Percentiles rank a stretch among this genome's conserved stretches.
Evolutionary conservation across 768 basidiomycete species (phyloP).

Genomic region (Hortiboletus campestris): DNA sequence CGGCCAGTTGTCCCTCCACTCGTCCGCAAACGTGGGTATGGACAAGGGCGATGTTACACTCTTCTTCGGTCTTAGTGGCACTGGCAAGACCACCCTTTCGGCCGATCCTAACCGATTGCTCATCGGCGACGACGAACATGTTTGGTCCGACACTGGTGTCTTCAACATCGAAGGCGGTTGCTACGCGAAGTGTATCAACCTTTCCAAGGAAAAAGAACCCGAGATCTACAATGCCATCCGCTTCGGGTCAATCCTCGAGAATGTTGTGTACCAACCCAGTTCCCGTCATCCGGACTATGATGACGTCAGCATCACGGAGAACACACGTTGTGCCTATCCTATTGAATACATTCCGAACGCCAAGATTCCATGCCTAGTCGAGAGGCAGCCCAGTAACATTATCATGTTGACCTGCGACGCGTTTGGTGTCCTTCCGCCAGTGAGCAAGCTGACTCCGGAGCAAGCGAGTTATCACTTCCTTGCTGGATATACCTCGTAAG

Average conservation of each 20-base stretch:
- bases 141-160: constrained; percentile 98
- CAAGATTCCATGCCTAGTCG: constrained; percentile 85
- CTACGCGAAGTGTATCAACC: constrained; percentile 97
- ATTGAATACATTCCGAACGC: constrained; percentile 98
- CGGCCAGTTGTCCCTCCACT: constrained; percentile 95
- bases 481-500: constrained; percentile 91
- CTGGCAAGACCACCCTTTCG: constrained; percentile 97
- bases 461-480: constrained; percentile 99
- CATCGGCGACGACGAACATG: constrained; percentile 99
- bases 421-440: constrained; percentile 96
- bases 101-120: constrained; percentile 92
- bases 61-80: constrained; percentile 98
- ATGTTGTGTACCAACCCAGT: constrained; percentile 92
- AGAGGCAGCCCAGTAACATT: constrained; percentile 88
- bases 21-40: constrained; percentile 93
- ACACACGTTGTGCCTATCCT: constrained; percentile 98
- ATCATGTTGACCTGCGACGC: constrained; percentile 98
- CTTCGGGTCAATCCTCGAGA: constrained; percentile 97
- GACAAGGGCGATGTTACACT: constrained; percentile 90
- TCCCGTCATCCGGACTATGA: constrained; percentile 90
- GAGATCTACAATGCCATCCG: constrained; percentile 95
- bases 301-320: constrained; percentile 96
- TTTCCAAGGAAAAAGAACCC: constrained; percentile 95
- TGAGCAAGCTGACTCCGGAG: constrained; percentile 86
- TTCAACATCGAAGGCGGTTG: constrained; percentile 99